These are phyloP conservation scores for Geotrichum carabidarum DNA, from an alignment of 1,139 yeast species.

Conservation along the genomic window DNA sequence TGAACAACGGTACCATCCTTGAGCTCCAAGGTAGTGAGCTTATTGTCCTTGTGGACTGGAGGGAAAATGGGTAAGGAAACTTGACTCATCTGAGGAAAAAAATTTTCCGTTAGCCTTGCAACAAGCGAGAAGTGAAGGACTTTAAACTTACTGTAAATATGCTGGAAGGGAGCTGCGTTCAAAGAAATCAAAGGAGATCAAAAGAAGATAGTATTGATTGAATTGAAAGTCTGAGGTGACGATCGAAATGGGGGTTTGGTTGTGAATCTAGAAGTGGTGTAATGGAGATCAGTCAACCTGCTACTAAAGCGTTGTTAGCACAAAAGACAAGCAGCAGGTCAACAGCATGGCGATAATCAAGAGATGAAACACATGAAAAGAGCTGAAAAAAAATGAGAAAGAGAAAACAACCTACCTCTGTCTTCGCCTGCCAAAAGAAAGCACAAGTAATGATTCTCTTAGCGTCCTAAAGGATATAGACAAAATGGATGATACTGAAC, in stretches of 20 bases:
- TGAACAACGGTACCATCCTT: slow-evolving; percentile 85
- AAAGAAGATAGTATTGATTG: too few species aligned
- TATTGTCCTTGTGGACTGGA: slow-evolving; percentile 76
- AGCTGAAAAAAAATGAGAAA: neutral
- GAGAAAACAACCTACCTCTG: slow-evolving; percentile 7
- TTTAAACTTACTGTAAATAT: neutral
- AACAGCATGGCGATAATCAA: neutral
- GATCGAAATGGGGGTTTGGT: too few species aligned
- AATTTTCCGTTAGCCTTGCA: neutral
- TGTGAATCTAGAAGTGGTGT: neutral
- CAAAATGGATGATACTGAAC: slow-evolving; percentile 11
- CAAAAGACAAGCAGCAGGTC: neutral
- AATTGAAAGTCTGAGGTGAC: too few species aligned
- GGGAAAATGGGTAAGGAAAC: slow-evolving; percentile 66
- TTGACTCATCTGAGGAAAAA: slow-evolving; percentile 14
- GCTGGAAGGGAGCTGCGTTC: neutral
- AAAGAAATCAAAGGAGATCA: neutral
- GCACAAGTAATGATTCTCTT: neutral
- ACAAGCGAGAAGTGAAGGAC: neutral
- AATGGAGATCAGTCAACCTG: neutral
- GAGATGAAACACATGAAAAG: neutral
- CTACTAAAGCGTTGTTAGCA: neutral
- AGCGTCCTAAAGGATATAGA: slow-evolving; percentile 3
- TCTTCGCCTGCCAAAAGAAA: slow-evolving; percentile 5
- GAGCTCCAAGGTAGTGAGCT: slow-evolving; percentile 83